Evolutionary conservation across 768 basidiomycete species (phyloP).

Genomic region (Termitomyces sp.): DNA sequence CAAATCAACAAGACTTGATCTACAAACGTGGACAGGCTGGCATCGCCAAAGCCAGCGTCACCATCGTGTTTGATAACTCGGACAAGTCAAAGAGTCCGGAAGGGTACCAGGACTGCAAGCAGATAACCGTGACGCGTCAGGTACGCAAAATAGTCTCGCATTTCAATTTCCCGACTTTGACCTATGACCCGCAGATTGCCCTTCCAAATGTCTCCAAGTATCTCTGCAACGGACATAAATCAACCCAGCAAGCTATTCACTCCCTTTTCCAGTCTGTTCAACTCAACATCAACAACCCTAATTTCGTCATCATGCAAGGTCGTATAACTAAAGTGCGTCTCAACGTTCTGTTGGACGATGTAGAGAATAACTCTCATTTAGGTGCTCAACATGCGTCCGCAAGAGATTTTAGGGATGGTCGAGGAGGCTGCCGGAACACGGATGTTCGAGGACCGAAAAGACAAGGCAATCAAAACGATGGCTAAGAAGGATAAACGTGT

Average conservation of each 20-base stretch:
- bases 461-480: constrained; percentile 96
- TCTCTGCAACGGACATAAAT: constrained; percentile 92
- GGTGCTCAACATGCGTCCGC: constrained; percentile 97
- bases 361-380: constrained; percentile 16
- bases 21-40: constrained; percentile 99
- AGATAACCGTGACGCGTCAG: constrained; percentile 97
- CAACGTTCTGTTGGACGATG: neutral
- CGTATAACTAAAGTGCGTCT: constrained; percentile 88
- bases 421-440: constrained; percentile 98
- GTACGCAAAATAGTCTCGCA: constrained; percentile 35
- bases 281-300: constrained; percentile 99
- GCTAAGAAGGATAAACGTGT: constrained; percentile 96
- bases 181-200: constrained; percentile 58
- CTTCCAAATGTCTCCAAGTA: constrained; percentile 94
- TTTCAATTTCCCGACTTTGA: neutral
- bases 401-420: constrained; percentile 97
- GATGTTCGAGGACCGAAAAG: constrained; percentile 99
- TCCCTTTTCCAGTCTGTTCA: constrained; percentile 95
- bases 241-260: constrained; percentile 81
- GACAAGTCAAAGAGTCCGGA: constrained; percentile 81
- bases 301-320: constrained; percentile 99
- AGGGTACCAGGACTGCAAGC: constrained; percentile 73
- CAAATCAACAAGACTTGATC: constrained; percentile 96
- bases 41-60: constrained; percentile 94
- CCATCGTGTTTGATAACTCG: constrained; percentile 98